phyloP scores from a whole-genome alignment of 441 rosid species.

The Metrosideros polymorpha region DNA sequence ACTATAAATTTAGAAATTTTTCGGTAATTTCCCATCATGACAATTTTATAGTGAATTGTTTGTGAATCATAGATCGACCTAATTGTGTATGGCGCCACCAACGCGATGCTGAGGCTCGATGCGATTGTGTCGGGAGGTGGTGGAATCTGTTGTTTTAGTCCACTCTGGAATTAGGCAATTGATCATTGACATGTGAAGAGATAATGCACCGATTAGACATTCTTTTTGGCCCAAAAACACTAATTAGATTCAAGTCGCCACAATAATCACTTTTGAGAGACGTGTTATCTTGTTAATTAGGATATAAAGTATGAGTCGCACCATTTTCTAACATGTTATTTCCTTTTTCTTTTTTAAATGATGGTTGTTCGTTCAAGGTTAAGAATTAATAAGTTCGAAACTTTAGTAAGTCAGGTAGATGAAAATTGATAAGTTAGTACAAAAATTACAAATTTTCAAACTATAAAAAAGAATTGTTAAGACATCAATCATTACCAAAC shows the following conservation, averaged over 20 bases:
- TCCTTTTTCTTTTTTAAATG: background rate
- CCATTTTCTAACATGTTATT: background rate
- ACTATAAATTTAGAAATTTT: background rate
- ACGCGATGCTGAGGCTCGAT: background rate
- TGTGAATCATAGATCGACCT: background rate
- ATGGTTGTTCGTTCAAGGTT: background rate
- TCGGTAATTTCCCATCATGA: background rate
- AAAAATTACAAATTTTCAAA: background rate
- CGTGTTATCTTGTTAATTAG: background rate
- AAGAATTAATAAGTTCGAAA: background rate
- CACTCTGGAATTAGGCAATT: background rate
- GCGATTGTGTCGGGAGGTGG: background rate
- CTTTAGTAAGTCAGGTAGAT: background rate
- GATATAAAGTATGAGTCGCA: background rate
- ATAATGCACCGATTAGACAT: background rate
- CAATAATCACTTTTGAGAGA: background rate
- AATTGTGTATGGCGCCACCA: background rate
- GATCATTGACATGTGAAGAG: background rate
- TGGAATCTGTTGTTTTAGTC: background rate
- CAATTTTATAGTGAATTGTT: background rate
- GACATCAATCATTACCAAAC: background rate
- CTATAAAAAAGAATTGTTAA: background rate
- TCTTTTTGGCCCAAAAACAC: background rate
- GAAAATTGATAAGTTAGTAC: background rate
- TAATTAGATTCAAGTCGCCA: background rate